Evolutionary conservation across 2,329 filamentous ascomycete species (phyloP).

Genomic region (Aspergillus ochraceoroseus): DNA sequence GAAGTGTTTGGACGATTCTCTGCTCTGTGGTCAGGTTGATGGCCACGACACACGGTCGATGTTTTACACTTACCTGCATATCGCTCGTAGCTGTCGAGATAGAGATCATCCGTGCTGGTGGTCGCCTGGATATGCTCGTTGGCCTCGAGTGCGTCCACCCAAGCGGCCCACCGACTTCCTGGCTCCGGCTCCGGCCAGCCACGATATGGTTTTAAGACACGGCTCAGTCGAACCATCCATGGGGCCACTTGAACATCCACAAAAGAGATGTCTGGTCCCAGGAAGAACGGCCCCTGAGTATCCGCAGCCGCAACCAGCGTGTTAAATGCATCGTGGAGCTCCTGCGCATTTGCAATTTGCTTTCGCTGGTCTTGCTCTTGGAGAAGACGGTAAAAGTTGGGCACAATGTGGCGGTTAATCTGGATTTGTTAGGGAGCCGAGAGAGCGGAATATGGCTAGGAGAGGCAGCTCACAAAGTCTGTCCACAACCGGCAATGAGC

Average conservation of each 20-base stretch:
- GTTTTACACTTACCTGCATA: constrained; percentile 50
- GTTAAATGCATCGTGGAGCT: constrained; percentile 62
- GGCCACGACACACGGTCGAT: neutral
- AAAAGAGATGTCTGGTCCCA: constrained; percentile 54
- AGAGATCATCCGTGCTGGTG: constrained; percentile 61
- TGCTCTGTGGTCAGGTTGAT: constrained; percentile 23
- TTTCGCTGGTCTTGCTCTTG: constrained; percentile 58
- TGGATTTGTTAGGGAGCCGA: constrained; percentile 31
- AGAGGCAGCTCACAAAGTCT: constrained; percentile 59
- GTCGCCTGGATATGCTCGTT: constrained; percentile 62
- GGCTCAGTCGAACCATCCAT: constrained; percentile 65
- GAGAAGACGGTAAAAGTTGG: constrained; percentile 68
- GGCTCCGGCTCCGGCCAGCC: constrained; percentile 62
- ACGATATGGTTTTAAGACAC: constrained; percentile 60
- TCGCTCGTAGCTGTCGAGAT: constrained; percentile 63
- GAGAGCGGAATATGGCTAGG: constrained; percentile 11
- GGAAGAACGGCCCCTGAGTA: constrained; percentile 64
- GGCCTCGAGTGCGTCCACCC: constrained; percentile 65
- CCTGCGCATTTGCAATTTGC: constrained; percentile 56
- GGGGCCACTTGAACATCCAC: constrained; percentile 73
- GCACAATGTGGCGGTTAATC: constrained; percentile 72
- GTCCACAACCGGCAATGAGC: constrained; percentile 75
- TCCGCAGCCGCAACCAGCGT: constrained; percentile 57
- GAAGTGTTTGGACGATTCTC: constrained; percentile 59
- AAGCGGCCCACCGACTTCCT: constrained; percentile 61